Evolutionary conservation across 306 rosid genomes (phyloP).

Genomic region (Cucurbita argyrosperma): DNA sequence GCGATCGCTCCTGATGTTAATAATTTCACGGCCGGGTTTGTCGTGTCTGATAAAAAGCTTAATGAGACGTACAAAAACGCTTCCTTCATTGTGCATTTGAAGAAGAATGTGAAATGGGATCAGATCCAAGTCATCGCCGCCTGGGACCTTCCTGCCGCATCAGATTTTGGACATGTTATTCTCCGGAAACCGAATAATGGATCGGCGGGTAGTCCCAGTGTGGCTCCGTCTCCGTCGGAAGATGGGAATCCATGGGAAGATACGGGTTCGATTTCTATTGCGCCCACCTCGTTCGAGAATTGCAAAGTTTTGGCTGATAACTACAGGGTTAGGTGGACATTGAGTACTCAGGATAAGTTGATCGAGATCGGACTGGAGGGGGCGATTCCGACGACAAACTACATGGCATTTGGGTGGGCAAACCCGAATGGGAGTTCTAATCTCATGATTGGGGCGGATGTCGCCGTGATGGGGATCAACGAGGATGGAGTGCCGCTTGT

Average conservation of each 20-base stretch:
- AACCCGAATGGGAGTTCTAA: slow-evolving; percentile 28
- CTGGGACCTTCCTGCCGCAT: slow-evolving; percentile 67
- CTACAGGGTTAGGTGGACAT: slow-evolving; percentile 64
- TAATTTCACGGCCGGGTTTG: slow-evolving; percentile 47
- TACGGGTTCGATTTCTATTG: slow-evolving; percentile 10
- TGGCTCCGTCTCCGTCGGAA: slow-evolving; percentile 27
- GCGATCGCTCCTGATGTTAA: slow-evolving; percentile 28
- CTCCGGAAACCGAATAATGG: slow-evolving; percentile 6
- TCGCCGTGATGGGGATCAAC: slow-evolving; percentile 57
- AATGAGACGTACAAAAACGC: slow-evolving; percentile 42
- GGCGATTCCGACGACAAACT: slow-evolving; percentile 44
- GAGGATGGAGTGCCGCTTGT: slow-evolving; percentile 64
- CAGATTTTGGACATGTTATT: slow-evolving; percentile 55
- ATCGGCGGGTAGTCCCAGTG: slow-evolving; percentile 8
- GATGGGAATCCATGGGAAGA: background rate
- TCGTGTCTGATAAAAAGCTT: slow-evolving; percentile 37
- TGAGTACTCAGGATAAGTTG: slow-evolving; percentile 29
- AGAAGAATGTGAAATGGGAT: slow-evolving; percentile 46
- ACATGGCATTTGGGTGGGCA: slow-evolving; percentile 95
- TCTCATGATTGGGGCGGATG: slow-evolving; percentile 69
- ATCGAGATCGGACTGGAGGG: slow-evolving; percentile 73
- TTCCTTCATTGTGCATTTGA: slow-evolving; percentile 38
- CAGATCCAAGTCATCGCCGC: slow-evolving; percentile 61
- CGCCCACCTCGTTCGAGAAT: slow-evolving; percentile 55
- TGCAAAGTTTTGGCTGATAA: slow-evolving; percentile 43